These are phyloP conservation scores for Russula ochroleuca DNA, from an alignment of 768 basidiomycete genomes.

Conservation along the genomic window DNA sequence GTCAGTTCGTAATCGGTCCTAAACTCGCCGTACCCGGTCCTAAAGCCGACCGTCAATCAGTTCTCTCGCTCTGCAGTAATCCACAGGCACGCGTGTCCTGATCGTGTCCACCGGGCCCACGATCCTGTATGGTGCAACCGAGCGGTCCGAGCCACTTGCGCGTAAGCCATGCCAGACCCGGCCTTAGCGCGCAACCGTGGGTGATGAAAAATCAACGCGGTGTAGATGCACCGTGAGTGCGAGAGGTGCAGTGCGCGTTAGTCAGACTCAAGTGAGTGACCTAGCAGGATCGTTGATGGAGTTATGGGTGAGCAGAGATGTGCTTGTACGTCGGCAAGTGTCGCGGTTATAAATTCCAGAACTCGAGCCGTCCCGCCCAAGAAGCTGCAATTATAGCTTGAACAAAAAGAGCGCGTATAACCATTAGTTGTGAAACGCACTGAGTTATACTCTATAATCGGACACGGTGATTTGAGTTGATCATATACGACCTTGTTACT, in stretches of 20 bases:
- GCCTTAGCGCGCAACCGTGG: constrained; percentile 91
- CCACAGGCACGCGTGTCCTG: constrained; percentile 89
- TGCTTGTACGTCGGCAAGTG: constrained; percentile 75
- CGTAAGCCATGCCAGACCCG: constrained; percentile 92
- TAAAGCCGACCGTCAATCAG: constrained; percentile 33
- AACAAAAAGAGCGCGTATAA: too few relatives aligned
- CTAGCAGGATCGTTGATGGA: constrained; percentile 76
- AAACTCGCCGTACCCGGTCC: too few relatives aligned
- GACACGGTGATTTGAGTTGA: too few relatives aligned
- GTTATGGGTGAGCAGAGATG: constrained; percentile 59
- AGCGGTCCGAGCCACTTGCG: constrained; percentile 92
- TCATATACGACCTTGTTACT: too few relatives aligned
- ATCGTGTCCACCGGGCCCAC: constrained; percentile 84
- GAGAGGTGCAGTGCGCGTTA: constrained; percentile 80
- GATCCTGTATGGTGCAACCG: constrained; percentile 78
- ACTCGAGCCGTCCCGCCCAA: too few relatives aligned
- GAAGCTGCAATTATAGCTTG: too few relatives aligned
- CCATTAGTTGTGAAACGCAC: too few relatives aligned
- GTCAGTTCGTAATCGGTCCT: constrained; percentile 36
- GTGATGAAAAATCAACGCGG: constrained; percentile 88
- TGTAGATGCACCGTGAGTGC: constrained; percentile 89
- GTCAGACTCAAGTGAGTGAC: constrained; percentile 95
- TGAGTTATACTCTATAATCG: too few relatives aligned
- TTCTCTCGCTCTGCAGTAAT: constrained; percentile 39
- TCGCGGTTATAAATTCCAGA: too few relatives aligned